Evolutionary conservation across 208 protist species (phyloP).

Genomic region (Leishmania turanica): DNA sequence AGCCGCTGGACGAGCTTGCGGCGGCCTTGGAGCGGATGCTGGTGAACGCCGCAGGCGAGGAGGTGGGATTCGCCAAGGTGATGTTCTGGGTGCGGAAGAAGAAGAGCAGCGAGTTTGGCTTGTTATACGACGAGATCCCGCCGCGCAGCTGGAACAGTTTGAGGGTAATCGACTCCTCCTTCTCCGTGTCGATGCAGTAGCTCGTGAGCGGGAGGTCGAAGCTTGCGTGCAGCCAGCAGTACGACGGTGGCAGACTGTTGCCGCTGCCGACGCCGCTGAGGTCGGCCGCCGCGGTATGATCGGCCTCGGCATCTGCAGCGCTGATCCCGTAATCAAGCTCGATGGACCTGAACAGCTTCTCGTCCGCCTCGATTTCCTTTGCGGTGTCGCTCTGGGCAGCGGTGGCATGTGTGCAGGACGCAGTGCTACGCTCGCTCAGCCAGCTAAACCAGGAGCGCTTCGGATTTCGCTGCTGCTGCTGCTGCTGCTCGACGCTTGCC

Average conservation of each 20-base stretch:
- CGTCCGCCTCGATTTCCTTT: constrained; percentile 50
- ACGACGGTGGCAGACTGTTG: constrained; percentile 52
- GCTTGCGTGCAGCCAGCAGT: constrained; percentile 66
- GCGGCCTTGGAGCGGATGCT: background rate
- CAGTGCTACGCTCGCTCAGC: constrained; percentile 31
- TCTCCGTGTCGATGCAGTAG: constrained; percentile 56
- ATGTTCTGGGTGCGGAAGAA: constrained; percentile 68
- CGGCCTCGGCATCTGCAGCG: constrained; percentile 36
- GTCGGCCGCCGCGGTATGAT: constrained; percentile 21
- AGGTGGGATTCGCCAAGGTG: constrained; percentile 65
- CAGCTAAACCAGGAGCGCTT: constrained; percentile 59
- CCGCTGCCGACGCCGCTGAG: constrained; percentile 5
- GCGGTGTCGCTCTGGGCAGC: constrained; percentile 15
- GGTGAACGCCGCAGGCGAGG: background rate
- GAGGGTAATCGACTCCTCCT: constrained; percentile 46
- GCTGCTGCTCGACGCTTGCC: constrained; percentile 20
- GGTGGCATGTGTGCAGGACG: background rate
- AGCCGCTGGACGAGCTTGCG: background rate
- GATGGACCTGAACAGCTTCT: constrained; percentile 54
- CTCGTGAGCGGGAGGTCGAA: constrained; percentile 60
- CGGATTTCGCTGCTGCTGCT: constrained; percentile 16
- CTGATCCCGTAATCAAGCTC: constrained; percentile 75
- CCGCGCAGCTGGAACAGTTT: constrained; percentile 55
- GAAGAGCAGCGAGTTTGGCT: constrained; percentile 51
- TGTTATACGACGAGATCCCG: constrained; percentile 60